These are phyloP conservation scores for Gastrolobium villosum DNA, from an alignment of 306 rosid genomes.

Conservation along the genomic window DNA sequence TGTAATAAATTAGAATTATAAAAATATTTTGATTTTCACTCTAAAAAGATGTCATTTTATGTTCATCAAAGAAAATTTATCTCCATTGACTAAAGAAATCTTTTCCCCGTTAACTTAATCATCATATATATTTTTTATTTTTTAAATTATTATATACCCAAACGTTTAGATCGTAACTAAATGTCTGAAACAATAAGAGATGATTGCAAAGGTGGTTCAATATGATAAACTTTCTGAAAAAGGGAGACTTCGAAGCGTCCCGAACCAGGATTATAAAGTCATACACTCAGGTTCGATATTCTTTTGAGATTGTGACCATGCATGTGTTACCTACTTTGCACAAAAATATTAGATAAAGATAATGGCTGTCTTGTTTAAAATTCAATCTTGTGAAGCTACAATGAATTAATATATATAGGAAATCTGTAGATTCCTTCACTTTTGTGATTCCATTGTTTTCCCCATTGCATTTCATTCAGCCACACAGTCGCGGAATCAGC, in stretches of 20 bases:
- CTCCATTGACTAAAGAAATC: too few species aligned
- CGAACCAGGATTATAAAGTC: background rate
- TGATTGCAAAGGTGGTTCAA: conserved; percentile 52
- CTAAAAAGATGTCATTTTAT: too few species aligned
- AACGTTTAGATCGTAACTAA: conserved; percentile 55
- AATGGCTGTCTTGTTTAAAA: background rate
- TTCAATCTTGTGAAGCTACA: conserved; percentile 8
- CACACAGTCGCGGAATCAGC: too few species aligned
- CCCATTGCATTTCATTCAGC: too few species aligned
- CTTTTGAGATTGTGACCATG: conserved; percentile 27
- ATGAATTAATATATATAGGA: background rate
- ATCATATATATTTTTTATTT: too few species aligned
- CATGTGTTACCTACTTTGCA: background rate
- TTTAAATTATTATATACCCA: conserved; percentile 56
- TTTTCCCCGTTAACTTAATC: too few species aligned
- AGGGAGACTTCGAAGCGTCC: conserved; percentile 8
- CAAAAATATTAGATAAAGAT: background rate
- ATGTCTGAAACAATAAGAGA: conserved; percentile 60
- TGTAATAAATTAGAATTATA: too few species aligned
- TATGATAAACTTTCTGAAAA: conserved; percentile 45
- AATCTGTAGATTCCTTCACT: background rate
- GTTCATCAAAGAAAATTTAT: too few species aligned
- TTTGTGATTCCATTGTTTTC: background rate
- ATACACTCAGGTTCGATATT: conserved; percentile 11
- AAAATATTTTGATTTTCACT: too few species aligned